phyloP scores from a whole-genome alignment of 352 stramenopile species.

The Halophytophthora batemanensis region DNA sequence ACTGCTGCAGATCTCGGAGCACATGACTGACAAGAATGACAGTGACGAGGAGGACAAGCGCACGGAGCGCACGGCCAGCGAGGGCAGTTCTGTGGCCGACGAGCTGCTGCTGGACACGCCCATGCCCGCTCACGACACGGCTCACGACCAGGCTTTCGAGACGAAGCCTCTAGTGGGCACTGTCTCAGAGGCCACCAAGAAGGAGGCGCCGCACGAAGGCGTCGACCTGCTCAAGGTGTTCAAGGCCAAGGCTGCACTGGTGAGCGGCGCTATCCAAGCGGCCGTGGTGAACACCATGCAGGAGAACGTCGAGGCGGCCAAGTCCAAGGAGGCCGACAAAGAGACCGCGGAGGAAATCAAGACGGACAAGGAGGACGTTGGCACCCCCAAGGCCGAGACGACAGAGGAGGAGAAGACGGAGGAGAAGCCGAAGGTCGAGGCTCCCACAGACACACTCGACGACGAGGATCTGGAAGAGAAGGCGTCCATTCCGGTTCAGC shows the following conservation, averaged over 20 bases:
- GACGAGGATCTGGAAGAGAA: conserved; percentile 2
- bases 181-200: conserved; percentile 16
- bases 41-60: neutral
- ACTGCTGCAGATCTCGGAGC: conserved; percentile 48
- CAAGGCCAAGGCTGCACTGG: conserved; percentile 8
- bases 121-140: conserved; percentile 12
- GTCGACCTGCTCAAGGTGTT: conserved; percentile 2
- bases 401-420: neutral
- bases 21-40: conserved; percentile 28
- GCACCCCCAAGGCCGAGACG: conserved; percentile 1
- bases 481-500: neutral
- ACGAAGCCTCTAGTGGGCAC: neutral
- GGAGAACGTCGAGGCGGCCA: conserved; percentile 12
- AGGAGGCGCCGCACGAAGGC: conserved; percentile 5
- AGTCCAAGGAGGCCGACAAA: conserved; percentile 8
- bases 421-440: neutral
- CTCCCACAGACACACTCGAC: neutral
- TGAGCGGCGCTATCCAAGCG: conserved; percentile 29
- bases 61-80: conserved; percentile 29
- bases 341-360: conserved; percentile 2
- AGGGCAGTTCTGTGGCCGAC: conserved; percentile 28
- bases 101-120: conserved; percentile 26
- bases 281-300: conserved; percentile 34
- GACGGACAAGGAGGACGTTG: conserved; percentile 1
- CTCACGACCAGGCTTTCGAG: conserved; percentile 1